Base-by-base conservation (phyloP, 164 flowering plant genomes). In the Stephania yunnanensis region DNA sequence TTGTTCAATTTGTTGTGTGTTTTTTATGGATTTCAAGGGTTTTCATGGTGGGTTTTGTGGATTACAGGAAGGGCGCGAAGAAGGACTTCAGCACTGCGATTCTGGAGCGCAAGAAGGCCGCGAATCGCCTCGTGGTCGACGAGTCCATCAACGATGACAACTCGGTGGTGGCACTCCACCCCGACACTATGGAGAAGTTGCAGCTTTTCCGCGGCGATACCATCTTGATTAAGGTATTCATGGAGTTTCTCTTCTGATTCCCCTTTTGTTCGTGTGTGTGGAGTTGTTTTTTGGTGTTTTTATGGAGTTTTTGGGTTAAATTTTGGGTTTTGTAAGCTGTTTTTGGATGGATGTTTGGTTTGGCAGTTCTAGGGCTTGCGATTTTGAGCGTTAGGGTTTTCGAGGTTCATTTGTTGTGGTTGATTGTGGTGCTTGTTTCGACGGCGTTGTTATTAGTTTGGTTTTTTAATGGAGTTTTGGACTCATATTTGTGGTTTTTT, bases 131-230 rank as follows among this genome's bases (percentile, higher is more conserved):
- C 20, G 87, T 92, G 2, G 92, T 92, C 1, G 97, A 92, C 67
- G 95, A 92, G 75, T 95, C 95, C 0, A 55, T 82, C 71, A 89
- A 90, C 77, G 97, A 92, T 73, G 97, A 92, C 70, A 92, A 92
- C 80, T 92, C 95, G 5, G 93, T 89, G 11, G 97, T 92, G 31
- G n/a, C 91, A 7, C 79, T 92, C 45, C 87, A 92, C 55, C 92
- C 95, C 0, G 91, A 84, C 0, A 90, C 97, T 12, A 88, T 92
- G 97, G 95, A 92, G 69, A 92, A 92, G 86, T 85, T 92, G 63
- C 91, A 89, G 86, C 88, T 92, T 69, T 92, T 92, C 78, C 91
- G 95, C 9, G 95, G 95, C 0, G 97, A 92, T 73, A 92, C 97
- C 0, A 86, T 92, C 77, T 73, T 89, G 48, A 83, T 92, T 68